phyloP scores from a whole-genome alignment of 2,329 filamentous ascomycete species.

The Neocucurbitaria cava region DNA sequence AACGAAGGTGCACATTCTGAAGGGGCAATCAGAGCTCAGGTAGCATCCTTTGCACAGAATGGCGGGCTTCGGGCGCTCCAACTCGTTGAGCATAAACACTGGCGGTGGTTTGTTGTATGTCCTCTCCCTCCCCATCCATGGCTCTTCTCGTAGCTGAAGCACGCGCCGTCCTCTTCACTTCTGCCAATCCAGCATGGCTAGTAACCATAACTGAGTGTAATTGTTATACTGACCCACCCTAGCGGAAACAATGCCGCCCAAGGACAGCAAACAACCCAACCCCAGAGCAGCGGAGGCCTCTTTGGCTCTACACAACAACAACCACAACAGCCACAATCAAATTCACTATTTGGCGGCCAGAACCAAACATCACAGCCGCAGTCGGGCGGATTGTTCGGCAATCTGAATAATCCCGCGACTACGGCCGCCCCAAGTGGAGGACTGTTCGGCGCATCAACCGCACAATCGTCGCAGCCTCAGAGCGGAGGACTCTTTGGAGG shows the following conservation, averaged over 20 bases:
- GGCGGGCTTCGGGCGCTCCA: slow-evolving; percentile 56
- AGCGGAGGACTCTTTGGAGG: slow-evolving; percentile 44
- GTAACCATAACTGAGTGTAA: background rate
- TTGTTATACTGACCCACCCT: slow-evolving; percentile 26
- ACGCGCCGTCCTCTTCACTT: background rate
- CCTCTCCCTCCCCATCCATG: background rate
- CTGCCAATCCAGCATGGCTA: background rate
- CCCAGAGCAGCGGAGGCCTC: slow-evolving; percentile 35
- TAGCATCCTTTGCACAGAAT: slow-evolving; percentile 22
- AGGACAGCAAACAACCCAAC: slow-evolving; percentile 37
- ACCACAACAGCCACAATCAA: slow-evolving; percentile 35
- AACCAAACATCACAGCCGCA: slow-evolving; percentile 30
- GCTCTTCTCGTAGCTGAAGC: background rate
- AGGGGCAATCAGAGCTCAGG: background rate
- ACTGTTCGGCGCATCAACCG: slow-evolving; percentile 45
- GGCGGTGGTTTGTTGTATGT: slow-evolving; percentile 58
- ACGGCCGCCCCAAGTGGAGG: slow-evolving; percentile 33
- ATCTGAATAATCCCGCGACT: slow-evolving; percentile 42
- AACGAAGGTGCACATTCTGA: background rate
- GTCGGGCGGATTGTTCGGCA: slow-evolving; percentile 46
- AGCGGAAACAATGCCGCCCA: slow-evolving; percentile 41
- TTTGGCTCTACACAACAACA: slow-evolving; percentile 29
- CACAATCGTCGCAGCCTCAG: slow-evolving; percentile 34
- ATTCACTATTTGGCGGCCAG: slow-evolving; percentile 32
- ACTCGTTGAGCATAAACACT: slow-evolving; percentile 63